Conservation (phyloP, 257 asterid species). For the Hygrophila difformis region DNA sequence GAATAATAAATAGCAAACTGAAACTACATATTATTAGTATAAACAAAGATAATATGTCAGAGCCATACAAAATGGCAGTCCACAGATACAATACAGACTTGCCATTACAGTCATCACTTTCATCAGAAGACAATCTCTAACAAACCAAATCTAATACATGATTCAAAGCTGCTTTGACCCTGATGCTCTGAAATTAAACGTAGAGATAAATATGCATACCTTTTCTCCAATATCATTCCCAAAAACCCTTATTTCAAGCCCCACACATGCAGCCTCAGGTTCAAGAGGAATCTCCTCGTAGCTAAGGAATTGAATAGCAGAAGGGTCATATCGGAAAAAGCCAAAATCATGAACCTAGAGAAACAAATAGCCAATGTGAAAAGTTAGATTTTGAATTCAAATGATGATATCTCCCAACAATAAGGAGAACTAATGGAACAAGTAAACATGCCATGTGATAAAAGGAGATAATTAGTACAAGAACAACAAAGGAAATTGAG, state of each 20-base stretch:
- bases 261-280: constrained; percentile 96
- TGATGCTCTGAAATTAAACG: background rate
- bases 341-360: constrained; percentile 95
- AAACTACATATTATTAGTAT: background rate
- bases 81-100: constrained; percentile 8
- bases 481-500: too few relatives aligned
- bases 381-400: constrained; percentile 2
- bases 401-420: background rate
- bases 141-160: too few relatives aligned
- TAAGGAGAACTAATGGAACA: too few relatives aligned
- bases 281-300: constrained; percentile 96
- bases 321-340: constrained; percentile 83
- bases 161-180: constrained; percentile 3
- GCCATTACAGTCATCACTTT: too few relatives aligned
- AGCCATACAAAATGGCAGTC: constrained; percentile 7
- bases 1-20: constrained; percentile 5
- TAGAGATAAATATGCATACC: constrained; percentile 32
- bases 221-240: constrained; percentile 99
- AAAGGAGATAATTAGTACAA: too few relatives aligned
- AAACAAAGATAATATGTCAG: background rate
- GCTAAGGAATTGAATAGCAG: constrained; percentile 79
- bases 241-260: constrained; percentile 96
- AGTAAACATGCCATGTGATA: too few relatives aligned
- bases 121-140: too few relatives aligned
- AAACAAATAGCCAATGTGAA: constrained; percentile 18